Evolutionary conservation across 108 stramenopile genomes (phyloP).

Genomic region (Schizochytrium sp.): DNA sequence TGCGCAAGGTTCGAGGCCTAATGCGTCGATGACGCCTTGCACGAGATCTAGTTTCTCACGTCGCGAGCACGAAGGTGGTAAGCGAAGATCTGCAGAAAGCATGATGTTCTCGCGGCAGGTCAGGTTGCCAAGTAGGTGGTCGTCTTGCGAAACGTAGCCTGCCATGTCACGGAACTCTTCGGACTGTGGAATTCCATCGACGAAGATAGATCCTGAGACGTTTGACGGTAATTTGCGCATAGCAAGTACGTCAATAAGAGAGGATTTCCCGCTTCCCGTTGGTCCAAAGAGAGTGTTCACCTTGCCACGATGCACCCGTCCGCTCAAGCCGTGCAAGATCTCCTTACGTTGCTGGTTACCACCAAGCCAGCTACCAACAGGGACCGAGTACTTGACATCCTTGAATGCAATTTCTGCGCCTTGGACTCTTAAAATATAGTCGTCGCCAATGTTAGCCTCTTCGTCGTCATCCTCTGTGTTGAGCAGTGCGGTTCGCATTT

Average conservation of each 20-base stretch:
- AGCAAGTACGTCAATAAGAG: slow-evolving; percentile 32
- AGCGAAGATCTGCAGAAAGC: not conserved
- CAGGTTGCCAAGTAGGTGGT: slow-evolving; percentile 36
- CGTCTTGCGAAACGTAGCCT: slow-evolving; percentile 9
- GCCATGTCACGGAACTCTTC: slow-evolving; percentile 41
- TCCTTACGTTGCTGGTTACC: not conserved
- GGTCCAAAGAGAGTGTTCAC: slow-evolving; percentile 19
- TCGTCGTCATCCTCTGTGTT: no score
- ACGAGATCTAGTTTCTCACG: not conserved
- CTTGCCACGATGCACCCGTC: slow-evolving; percentile 24
- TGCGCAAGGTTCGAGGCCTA: slow-evolving; percentile 28
- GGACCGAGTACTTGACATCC: not conserved
- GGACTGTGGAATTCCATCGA: slow-evolving; percentile 6
- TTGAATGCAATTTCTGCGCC: slow-evolving; percentile 20
- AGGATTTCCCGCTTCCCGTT: slow-evolving; percentile 4
- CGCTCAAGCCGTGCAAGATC: slow-evolving; percentile 20
- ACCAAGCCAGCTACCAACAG: not conserved
- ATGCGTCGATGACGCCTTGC: slow-evolving; percentile 6
- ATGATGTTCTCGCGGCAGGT: slow-evolving; percentile 35
- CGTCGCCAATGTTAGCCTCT: not conserved
- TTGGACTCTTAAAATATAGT: not conserved
- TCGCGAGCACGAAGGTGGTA: not conserved
- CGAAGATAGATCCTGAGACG: not conserved
- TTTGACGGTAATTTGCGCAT: not conserved
- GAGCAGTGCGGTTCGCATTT: no score